Base-by-base conservation (phyloP, 1,139 yeast genomes). In the Zhuliangozyma blackwelliae region DNA sequence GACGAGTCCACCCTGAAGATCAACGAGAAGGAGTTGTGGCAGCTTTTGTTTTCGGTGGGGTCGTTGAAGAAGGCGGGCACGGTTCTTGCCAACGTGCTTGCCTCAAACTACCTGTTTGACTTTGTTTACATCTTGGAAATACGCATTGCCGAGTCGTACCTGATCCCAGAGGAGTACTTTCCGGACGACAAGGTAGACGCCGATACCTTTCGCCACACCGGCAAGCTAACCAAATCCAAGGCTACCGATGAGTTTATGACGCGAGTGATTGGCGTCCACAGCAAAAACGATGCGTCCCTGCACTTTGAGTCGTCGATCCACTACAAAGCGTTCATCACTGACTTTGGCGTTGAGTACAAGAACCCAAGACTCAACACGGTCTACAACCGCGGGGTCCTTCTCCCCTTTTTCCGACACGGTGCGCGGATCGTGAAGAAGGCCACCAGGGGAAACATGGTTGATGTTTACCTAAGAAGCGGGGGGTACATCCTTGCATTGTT, bases 401-500 rank as follows among this genome's bases (percentile, higher is more conserved):
- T 78, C 68, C 80, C 82, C 1, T 73, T 78, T 43, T 68, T 57
- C 48, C 61, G 72, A 40, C 60, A 61, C 28, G 55, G 59, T 23
- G 59, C 76, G 5, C 70, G 63, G 43, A 49, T 75, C 33, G 67
- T 72, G 8, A 41, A 36, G 30, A 40, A 16, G 28, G 28, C 28
- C 31, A 40, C 33, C 39, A 6, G 12, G n/a, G 12, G 12, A 4
- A 10, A 6, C 11, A 26, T 25, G 27, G 49, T 68, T 31, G 76
- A 73, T 22, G 61, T 79, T 10, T 72, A 65, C 44, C 59, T 72
- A 40, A 64, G 75, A 43, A 65, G 76, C 11, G 82, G 83, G 1
- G 87, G 87, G 0, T 80, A 65, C 45, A 51, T 81, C 29, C 62
- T 82, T 46, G 79, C 75, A 1, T 69, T 74, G 10, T 77, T 79